Percentiles rank a stretch among this genome's conserved stretches.
Evolutionary conservation across 164 flowering plant genomes (phyloP).

Genomic region (Vitis labrusca): DNA sequence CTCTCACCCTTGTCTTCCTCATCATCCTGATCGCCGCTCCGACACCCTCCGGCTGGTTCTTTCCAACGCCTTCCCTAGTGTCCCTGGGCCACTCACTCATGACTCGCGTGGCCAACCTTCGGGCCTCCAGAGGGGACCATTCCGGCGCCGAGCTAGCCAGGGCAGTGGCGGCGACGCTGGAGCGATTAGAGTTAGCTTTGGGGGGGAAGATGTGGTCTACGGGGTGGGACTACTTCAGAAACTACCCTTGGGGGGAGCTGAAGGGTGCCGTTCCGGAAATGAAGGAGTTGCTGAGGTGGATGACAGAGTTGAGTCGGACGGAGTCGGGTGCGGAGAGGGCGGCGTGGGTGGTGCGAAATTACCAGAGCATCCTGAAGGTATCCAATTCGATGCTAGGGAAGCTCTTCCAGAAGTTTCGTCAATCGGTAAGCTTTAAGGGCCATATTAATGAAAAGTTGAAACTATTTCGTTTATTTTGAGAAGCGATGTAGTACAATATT

Average conservation of each 20-base stretch:
- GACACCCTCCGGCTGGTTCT: conserved; percentile 16
- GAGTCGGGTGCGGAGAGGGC: conserved; percentile 41
- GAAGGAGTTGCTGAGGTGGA: conserved; percentile 37
- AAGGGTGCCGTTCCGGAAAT: conserved; percentile 36
- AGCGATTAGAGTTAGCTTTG: conserved; percentile 37
- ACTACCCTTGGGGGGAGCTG: conserved; percentile 62
- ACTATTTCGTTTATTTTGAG: too few relatives aligned
- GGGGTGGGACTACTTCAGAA: conserved; percentile 53
- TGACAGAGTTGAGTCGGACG: conserved; percentile 46
- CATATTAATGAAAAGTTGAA: background rate
- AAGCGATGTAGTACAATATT: background rate
- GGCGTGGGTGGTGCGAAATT: conserved; percentile 47
- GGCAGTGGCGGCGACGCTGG: conserved; percentile 41
- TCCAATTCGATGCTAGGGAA: conserved; percentile 36
- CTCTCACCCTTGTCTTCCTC: conserved; percentile 24
- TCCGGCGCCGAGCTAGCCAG: conserved; percentile 48
- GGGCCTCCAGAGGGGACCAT: conserved; percentile 53
- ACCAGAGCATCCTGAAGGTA: conserved; percentile 33
- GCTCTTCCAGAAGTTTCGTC: conserved; percentile 39
- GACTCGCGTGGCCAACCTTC: conserved; percentile 59
- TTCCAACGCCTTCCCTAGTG: conserved; percentile 24
- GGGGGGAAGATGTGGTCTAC: conserved; percentile 33
- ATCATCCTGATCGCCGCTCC: conserved; percentile 22
- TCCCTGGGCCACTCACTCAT: conserved; percentile 62
- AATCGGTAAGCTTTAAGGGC: conserved; percentile 34